Evolutionary conservation across 208 protist species (phyloP), one percentile per base, ranked within the genome.

Genomic region (Trypanosomatidae sp.): DNA sequence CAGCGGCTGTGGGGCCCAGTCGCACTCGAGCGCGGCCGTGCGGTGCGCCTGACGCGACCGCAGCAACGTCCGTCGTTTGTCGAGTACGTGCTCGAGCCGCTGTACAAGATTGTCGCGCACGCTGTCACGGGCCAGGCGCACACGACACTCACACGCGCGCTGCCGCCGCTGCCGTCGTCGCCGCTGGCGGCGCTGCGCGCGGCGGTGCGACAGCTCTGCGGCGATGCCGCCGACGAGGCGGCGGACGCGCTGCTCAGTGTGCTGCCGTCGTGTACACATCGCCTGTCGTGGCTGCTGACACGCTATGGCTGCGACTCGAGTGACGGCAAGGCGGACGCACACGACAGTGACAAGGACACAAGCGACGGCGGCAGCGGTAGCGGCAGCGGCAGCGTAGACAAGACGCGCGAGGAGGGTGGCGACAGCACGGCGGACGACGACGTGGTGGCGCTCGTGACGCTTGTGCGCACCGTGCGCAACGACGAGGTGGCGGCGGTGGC

Each of bases 71-170:
- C 94, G 28, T 90, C 95, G n/a, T 99, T 99, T 74, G 95, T 99
- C 11, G 60, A 95, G 21, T 99, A 99, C 47, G 75, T 99, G 33
- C 65, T 99, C 2, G 91, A 99, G 53, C 97, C 98, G 0, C 53
- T 99, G 8, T 99, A 99, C 71, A 99, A 99, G 58, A 87, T 99
- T 33, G 79, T 92, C 11, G 50, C 76, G 6, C 71, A 93, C 43
- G 47, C 75, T 1, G 61, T 88, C 1, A 69, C 72, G n/a, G 80
- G 82, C 20, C 50, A 79, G 4, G 77, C 59, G 0, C 52, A 65
- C 19, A 32, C 62, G 21, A 56, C 59, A 33, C 66, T 92, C 3
- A 70, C 65, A 7, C 27, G 32, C 16, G 52, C 40, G 18, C 63
- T 92, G 16, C 42, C 62, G 25, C 56, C 55, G 30, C 58, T 75